These are phyloP conservation scores for Amanita molliuscula DNA, from an alignment of 768 basidiomycete species.

Conservation along the genomic window DNA sequence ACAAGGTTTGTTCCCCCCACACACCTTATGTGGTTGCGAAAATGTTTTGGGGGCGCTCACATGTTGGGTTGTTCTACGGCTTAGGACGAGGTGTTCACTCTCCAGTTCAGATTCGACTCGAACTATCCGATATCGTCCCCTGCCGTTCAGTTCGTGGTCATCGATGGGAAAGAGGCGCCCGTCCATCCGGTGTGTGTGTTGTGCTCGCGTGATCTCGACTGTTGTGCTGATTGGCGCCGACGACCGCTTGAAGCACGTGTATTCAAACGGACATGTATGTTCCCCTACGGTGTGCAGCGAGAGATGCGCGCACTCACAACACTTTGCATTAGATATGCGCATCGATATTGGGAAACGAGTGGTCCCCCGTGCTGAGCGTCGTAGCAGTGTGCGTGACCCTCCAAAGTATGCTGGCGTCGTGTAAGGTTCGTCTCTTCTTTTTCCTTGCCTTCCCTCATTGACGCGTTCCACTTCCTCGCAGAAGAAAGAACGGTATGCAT, in stretches of 20 bases:
- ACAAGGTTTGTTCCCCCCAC: conserved; percentile 37
- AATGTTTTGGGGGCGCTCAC: not conserved
- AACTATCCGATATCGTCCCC: conserved; percentile 84
- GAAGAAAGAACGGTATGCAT: conserved; percentile 51
- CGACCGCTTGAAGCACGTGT: conserved; percentile 51
- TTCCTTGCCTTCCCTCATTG: not conserved
- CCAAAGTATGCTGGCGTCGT: conserved; percentile 88
- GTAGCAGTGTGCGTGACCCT: conserved; percentile 75
- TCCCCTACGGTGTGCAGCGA: not conserved
- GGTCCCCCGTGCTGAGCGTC: conserved; percentile 84
- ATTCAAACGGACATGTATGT: conserved; percentile 79
- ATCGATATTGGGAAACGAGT: conserved; percentile 81
- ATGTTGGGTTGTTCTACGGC: not conserved
- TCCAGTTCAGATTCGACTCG: conserved; percentile 74
- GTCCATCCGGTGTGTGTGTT: conserved; percentile 60
- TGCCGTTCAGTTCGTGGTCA: conserved; percentile 77
- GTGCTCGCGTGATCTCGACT: not conserved
- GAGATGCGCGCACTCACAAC: not conserved
- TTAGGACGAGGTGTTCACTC: conserved; percentile 66
- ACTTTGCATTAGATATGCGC: conserved; percentile 65
- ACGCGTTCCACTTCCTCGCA: conserved; percentile 5
- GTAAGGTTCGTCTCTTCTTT: conserved; percentile 51
- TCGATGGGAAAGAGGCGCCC: conserved; percentile 54
- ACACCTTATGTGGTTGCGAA: too few species aligned
- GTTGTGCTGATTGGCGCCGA: not conserved